A percentile compares a stretch with the other conserved stretches of the same genome.
phyloP scores from a whole-genome alignment of 2,329 filamentous ascomycete species.

The Colletotrichum echinochloae region DNA sequence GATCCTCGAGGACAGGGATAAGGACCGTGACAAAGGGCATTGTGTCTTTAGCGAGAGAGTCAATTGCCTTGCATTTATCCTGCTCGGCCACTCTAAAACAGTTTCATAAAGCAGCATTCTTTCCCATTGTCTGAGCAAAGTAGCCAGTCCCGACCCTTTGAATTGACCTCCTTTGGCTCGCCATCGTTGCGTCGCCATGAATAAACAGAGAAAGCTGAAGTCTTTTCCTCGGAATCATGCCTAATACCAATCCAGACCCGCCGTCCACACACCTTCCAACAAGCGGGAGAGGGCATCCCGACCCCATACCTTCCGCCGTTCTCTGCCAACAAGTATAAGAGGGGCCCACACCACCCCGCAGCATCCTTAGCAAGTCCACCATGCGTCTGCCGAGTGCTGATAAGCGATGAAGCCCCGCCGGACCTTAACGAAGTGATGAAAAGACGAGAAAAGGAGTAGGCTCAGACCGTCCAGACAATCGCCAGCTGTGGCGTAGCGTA shows the following conservation, averaged over 20 bases:
- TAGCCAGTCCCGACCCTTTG: slow-evolving; percentile 40
- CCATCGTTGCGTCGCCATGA: slow-evolving; percentile 37
- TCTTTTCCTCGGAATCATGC: slow-evolving; percentile 42
- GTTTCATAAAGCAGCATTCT: slow-evolving; percentile 35
- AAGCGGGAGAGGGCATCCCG: slow-evolving; percentile 32
- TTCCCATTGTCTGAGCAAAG: slow-evolving; percentile 39
- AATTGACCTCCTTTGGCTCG: slow-evolving; percentile 40
- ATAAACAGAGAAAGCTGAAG: slow-evolving; percentile 41
- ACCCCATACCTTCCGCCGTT: slow-evolving; percentile 23
- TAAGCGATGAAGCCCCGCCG: slow-evolving; percentile 23
- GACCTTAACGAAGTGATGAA: slow-evolving; percentile 36
- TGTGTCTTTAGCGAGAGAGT: not conserved
- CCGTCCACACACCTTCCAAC: slow-evolving; percentile 28
- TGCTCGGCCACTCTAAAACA: slow-evolving; percentile 23
- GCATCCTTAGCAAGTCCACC: slow-evolving; percentile 21
- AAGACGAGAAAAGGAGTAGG: slow-evolving; percentile 34
- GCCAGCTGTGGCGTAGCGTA: slow-evolving; percentile 14
- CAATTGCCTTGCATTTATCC: slow-evolving; percentile 14
- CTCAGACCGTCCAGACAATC: slow-evolving; percentile 30
- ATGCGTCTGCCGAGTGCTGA: slow-evolving; percentile 33
- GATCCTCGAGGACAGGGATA: not conserved
- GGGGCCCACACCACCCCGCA: slow-evolving; percentile 5
- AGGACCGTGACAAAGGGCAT: not conserved
- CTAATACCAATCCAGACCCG: slow-evolving; percentile 39
- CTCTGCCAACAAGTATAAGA: slow-evolving; percentile 21